Evolutionary conservation across 306 rosid species (phyloP).

Genomic region (Rosa chinensis): DNA sequence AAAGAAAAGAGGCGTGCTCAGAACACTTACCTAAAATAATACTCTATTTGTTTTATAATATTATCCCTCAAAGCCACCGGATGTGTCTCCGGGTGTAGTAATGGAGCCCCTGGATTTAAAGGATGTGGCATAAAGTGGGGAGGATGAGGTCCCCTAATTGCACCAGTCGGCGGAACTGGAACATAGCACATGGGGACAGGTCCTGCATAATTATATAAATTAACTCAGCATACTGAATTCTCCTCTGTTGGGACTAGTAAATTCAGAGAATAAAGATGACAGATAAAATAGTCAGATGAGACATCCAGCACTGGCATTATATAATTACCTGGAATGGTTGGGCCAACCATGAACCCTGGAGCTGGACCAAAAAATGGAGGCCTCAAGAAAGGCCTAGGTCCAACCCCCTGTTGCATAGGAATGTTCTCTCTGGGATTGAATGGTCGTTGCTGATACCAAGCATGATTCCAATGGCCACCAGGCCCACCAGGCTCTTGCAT

Average conservation of each 20-base stretch:
- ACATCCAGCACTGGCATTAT: not conserved
- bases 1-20: conserved; percentile 8
- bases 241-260: not conserved
- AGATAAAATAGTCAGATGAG: not conserved
- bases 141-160: conserved; percentile 70
- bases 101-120: conserved; percentile 45
- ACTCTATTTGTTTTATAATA: conserved; percentile 80
- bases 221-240: not conserved
- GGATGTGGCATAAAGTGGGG: conserved; percentile 58
- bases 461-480: conserved; percentile 57
- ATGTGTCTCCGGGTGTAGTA: conserved; percentile 53
- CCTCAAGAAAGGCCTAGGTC: conserved; percentile 70
- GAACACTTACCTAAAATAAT: conserved; percentile 75
- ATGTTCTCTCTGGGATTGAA: conserved; percentile 60
- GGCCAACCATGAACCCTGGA: conserved; percentile 76
- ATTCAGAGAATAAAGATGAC: not conserved
- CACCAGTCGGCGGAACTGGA: conserved; percentile 60
- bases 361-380: conserved; percentile 69
- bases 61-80: conserved; percentile 47
- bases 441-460: conserved; percentile 77
- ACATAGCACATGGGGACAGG: conserved; percentile 69
- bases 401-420: conserved; percentile 65
- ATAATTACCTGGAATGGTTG: conserved; percentile 69
- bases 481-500: conserved; percentile 62
- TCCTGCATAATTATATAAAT: conserved; percentile 42